Base-by-base conservation (phyloP, 139 green algal genomes). In the Diplosphaera chodatii region DNA sequence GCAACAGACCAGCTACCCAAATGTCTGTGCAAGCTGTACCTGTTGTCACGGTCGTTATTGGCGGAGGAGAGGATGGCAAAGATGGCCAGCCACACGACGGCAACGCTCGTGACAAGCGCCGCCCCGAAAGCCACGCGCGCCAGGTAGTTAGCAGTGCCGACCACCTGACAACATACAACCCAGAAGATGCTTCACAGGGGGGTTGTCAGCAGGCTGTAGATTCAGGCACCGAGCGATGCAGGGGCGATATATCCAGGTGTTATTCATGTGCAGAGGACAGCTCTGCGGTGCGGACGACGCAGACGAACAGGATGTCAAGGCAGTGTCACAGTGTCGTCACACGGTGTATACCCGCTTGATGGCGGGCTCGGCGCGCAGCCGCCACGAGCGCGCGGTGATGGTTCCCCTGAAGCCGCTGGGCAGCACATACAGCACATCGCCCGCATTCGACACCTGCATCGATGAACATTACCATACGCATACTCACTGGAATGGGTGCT, bases 341-440 rank as follows among this genome's bases (percentile, higher is more conserved):
- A 59, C 16, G 16, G 48, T 5, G 3, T 77, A 48, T 3, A 62
- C 72, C 22, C 56, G 67, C 18, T 84, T 68, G 10, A 92, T 29
- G 25, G 77, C 41, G 0, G 92, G 92, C 75, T 89, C 79, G 32
- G 86, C n/a, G 1, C 84, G 72, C 31, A 96, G 73, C 31, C 80
- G 65, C 59, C 91, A 71, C 0, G 83, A 92, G 33, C 87, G 87
- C 32, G 56, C 70, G 16, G 62, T 56, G 16, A 98, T 83, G 4
- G 55, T 63, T 20, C 66, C 33, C 16, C 77, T 77, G 74, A 96
- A 96, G 72, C 85, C 77, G 18, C 40, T 55, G 0, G 82, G 69
- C 67, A 98, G 90, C 0, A 80, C 78, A 75, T 97, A 98, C 55
- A 97, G 77, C 13, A 98, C 81, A 32, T 98, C 92, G 28, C 94